Evolutionary conservation across 306 rosid genomes (phyloP).

Genomic region (Prunus davidiana): DNA sequence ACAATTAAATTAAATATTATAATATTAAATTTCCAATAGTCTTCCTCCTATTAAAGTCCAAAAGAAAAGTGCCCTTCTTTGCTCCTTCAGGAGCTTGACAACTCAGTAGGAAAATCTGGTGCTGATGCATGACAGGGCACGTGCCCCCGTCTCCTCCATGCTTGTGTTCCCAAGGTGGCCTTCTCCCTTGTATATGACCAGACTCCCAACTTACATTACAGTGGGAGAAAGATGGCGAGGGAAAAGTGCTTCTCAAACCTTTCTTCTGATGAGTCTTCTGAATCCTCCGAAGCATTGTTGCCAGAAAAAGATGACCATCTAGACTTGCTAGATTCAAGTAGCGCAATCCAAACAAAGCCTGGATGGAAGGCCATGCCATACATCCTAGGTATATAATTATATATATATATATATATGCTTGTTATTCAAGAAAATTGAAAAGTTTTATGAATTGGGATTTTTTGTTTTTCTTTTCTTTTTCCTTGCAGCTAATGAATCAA

Average conservation of each 20-base stretch:
- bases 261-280: not conserved
- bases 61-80: not conserved
- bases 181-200: not conserved
- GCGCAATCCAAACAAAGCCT: not conserved
- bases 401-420: not conserved
- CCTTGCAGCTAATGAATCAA: constrained; percentile 41
- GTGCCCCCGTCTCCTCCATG: not conserved
- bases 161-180: not conserved
- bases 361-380: constrained; percentile 45
- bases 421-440: not conserved
- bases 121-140: not conserved
- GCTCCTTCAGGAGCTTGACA: not conserved
- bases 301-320: not conserved
- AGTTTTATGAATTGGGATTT: not conserved
- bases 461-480: not conserved
- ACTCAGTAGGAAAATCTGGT: not conserved
- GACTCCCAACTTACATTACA: not conserved
- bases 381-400: constrained; percentile 21
- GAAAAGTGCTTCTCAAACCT: not conserved
- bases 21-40: too few relatives aligned
- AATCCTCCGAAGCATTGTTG: not conserved
- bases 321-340: not conserved
- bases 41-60: not conserved
- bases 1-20: too few relatives aligned
- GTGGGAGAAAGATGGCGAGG: not conserved